Evolutionary conservation across 768 basidiomycete species (phyloP), one percentile per base, ranked within the genome.

Genomic region (Tylopilus rubrobrunneus): DNA sequence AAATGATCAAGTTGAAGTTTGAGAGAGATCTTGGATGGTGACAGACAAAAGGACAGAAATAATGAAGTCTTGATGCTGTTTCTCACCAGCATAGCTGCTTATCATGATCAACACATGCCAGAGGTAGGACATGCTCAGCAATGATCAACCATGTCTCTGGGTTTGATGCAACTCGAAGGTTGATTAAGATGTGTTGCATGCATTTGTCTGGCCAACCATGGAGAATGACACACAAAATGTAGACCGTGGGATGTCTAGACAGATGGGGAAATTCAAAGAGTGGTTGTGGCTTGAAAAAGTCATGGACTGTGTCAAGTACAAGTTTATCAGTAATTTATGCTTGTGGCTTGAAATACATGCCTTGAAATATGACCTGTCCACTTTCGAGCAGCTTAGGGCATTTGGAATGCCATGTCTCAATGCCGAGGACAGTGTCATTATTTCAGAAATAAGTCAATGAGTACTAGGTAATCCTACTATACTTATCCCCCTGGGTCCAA

Each of bases 171-270:
- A 69, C 70, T 12, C 78, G 71, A 4, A 82, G 71, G 27, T 75
- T 76, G 19, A 73, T 64, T 42, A 82, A 65, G 41, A 82, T 79
- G 36, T 72, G 72, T 23, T 55, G 57, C 21, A 80, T 81, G 57
- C 72, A 77, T 1, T 71, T 72, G 57, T 90, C 85, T 1, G 87
- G 83, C 88, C 89, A 90, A 62, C 91, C 89, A 60, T 92, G 89
- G 33, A 87, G 73, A 37, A 89, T 79, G 19, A 84, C 82, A 23
- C 88, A 81, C 29, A 89, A 72, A 33, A 90, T 73, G 63, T 84
- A 92, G 7, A 89, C 81, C 0, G 85, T 78, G 55, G 85, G 75
- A 49, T 79, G 60, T 52, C 61, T 67, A 48, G 74, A 63, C 3
- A 50, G 12, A 17, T 67, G 59, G 40, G 50, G 49, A 28, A 45